A percentile compares a stretch with the other conserved stretches of the same genome.
These are phyloP conservation scores for Coriaria nepalensis DNA, from an alignment of 306 rosid genomes.

Conservation along the genomic window DNA sequence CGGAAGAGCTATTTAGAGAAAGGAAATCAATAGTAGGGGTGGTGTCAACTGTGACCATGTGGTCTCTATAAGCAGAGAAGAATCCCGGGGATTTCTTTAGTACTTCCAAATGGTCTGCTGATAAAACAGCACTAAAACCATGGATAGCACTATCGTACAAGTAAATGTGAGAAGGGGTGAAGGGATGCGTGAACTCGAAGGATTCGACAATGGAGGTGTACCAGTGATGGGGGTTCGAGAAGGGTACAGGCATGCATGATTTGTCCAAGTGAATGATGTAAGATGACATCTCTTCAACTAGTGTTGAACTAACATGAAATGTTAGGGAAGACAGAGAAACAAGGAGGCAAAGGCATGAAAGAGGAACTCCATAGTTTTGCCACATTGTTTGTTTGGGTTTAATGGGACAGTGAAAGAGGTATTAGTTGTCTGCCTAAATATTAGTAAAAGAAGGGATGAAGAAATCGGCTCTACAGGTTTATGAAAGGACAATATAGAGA, in stretches of 20 bases:
- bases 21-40: constrained; percentile 19
- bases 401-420: neutral
- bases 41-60: constrained; percentile 11
- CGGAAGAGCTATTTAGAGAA: constrained; percentile 11
- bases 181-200: neutral
- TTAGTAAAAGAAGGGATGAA: too few relatives aligned
- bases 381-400: constrained; percentile 2
- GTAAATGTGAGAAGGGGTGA: constrained; percentile 8
- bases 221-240: constrained; percentile 20
- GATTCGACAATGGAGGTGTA: constrained; percentile 23
- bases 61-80: constrained; percentile 14
- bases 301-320: neutral
- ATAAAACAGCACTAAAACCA: constrained; percentile 19
- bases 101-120: constrained; percentile 4
- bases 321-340: neutral
- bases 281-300: constrained; percentile 4
- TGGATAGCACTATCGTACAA: constrained; percentile 18
- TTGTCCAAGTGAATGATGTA: constrained; percentile 20
- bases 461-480: neutral
- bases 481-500: neutral
- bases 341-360: constrained; percentile 5
- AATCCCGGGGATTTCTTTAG: constrained; percentile 14
- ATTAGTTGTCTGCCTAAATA: neutral
- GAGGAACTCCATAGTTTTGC: constrained; percentile 4
- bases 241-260: constrained; percentile 14